Evolutionary conservation across 305 asterid genomes (phyloP), one percentile per base, ranked within the genome.

Genomic region (Fraxinus velutina): DNA sequence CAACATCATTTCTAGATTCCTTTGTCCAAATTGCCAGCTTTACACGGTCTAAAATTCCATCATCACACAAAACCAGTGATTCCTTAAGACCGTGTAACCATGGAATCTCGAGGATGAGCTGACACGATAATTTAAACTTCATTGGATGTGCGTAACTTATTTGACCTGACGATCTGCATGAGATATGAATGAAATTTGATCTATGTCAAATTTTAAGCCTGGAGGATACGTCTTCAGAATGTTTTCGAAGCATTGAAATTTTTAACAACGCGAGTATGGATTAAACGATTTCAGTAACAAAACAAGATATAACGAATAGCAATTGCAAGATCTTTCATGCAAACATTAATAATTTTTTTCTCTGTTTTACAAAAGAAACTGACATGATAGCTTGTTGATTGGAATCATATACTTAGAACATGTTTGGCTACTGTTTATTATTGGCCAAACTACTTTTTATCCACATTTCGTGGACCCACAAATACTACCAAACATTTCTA

Each of bases 301-400:
- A 60, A 60, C 70, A 60, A 60, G 42, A 68, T 30, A 68, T 68
- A 62, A 12, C 10, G n/a, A 9, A 4, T 29, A 68, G 8, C 6
- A 6, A 8, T 27, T 68, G 74, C 37, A 68, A 29, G 74, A 42
- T 12, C 37, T 68, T 24, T 29, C 37, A 6, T 47, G 57, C 17
- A 47, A 47, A 47, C 57, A 47, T 47, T 42, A 10, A 42, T 42
- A 42, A 42, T 3, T 10, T 42, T 42, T 47, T 47, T 15, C 13
- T 21, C 0, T 60, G 7, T 60, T 60, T 60, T 60, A 60, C 70
- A 60, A 60, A 60, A 52, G 24, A 21, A 6, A 47, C 73, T 44
- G 29, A 57, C 73, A 71, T 27, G 79, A 76, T 29, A 72, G 75
- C 27, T 71, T 42, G 77, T 79, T 50, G 13, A 73, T 60, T 60